These are phyloP conservation scores for Collybiopsis luxurians DNA, from an alignment of 768 basidiomycete species.

Conservation along the genomic window DNA sequence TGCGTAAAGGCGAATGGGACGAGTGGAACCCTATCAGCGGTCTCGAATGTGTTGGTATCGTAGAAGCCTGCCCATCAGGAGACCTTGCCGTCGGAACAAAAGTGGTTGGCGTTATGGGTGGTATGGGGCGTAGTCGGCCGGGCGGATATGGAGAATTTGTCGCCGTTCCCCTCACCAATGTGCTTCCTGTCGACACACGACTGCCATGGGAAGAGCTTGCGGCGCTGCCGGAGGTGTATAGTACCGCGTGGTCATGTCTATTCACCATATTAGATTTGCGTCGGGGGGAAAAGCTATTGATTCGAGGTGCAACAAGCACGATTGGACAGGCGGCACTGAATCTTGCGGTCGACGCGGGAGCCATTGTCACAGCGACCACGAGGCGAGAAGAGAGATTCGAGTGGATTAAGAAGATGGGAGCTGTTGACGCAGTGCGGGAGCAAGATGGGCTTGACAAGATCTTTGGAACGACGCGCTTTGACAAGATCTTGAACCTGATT, in stretches of 20 bases:
- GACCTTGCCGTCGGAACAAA: constrained; percentile 12
- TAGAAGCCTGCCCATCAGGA: constrained; percentile 8
- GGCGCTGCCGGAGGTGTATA: constrained; percentile 19
- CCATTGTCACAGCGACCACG: constrained; percentile 17
- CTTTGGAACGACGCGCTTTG: constrained; percentile 7
- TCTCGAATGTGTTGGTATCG: constrained; percentile 20
- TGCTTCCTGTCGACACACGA: not conserved
- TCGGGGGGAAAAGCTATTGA: constrained; percentile 13
- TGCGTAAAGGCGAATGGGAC: constrained; percentile 22
- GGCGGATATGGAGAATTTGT: constrained; percentile 9
- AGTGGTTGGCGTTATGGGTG: constrained; percentile 20
- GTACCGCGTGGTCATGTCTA: constrained; percentile 19
- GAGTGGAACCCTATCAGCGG: constrained; percentile 20
- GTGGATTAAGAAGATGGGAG: constrained; percentile 13
- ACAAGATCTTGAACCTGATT: constrained; percentile 19
- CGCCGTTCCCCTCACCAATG: not conserved
- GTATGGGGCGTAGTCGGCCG: constrained; percentile 16
- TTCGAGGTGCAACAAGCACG: constrained; percentile 18
- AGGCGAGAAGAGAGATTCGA: constrained; percentile 12
- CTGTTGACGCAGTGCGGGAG: constrained; percentile 13
- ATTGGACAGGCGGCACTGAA: constrained; percentile 17
- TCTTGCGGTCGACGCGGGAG: constrained; percentile 15
- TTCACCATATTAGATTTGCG: constrained; percentile 16
- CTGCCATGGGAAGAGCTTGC: constrained; percentile 17
- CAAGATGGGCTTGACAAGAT: constrained; percentile 1